Evolutionary conservation across 2,329 filamentous ascomycete species (phyloP).

Genomic region (Xylaria arbuscula): DNA sequence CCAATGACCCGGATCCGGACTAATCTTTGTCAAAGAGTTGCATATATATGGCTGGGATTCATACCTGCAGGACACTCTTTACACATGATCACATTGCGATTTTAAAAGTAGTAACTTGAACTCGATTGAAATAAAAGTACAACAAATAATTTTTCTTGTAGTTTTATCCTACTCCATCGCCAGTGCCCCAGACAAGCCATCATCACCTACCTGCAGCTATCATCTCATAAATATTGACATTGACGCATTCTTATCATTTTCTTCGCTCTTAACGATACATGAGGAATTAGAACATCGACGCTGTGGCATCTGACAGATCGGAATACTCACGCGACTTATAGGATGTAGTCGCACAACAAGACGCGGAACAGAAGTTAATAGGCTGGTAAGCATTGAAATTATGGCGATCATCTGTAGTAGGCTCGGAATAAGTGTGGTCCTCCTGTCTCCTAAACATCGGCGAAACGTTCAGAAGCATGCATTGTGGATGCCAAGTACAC

Average conservation of each 20-base stretch:
- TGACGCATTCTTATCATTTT: neutral
- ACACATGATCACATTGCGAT: neutral
- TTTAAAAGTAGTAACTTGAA: neutral
- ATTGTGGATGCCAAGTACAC: too few relatives aligned
- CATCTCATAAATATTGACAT: neutral
- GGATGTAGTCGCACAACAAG: too few relatives aligned
- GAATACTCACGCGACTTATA: neutral
- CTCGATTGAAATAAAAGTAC: neutral
- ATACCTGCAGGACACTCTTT: neutral
- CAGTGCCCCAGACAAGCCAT: neutral
- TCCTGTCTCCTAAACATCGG: too few relatives aligned
- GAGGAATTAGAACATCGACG: neutral
- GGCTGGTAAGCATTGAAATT: neutral
- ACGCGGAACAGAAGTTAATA: too few relatives aligned
- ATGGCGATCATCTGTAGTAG: neutral
- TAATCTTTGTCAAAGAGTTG: neutral
- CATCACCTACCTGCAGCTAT: neutral
- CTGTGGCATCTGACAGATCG: neutral
- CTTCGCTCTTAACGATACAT: neutral
- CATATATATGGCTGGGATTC: neutral
- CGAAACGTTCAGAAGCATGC: too few relatives aligned
- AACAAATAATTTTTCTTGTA: neutral
- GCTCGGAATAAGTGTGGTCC: too few relatives aligned
- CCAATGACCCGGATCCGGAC: conserved; percentile 32
- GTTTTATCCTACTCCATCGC: neutral